Base-by-base conservation (phyloP, 805 yeast genomes). In the Kodamaea leandrae region DNA sequence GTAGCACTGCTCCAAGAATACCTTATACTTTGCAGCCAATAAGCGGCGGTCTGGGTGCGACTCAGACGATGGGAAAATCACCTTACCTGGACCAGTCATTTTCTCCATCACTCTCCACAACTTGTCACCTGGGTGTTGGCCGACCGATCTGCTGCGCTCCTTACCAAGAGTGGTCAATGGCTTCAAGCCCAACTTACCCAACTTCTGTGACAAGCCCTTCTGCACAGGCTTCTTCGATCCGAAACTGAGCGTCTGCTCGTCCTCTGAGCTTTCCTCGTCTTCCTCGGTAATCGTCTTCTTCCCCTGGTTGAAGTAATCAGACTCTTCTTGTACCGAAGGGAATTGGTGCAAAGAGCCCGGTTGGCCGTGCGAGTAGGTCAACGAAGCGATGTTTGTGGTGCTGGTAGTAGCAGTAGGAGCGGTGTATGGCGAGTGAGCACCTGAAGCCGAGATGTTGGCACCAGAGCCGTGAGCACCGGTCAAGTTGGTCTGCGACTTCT, bases 41-140 rank as follows among this genome's bases (percentile, higher is more conserved):
- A 93, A 71, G 51, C 72, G 69, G 53, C 88, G 73, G 61, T 87
- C 95, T 0, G 86, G 79, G 44, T 77, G 76, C 32, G 64, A 63
- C 13, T 57, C 64, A 3, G 76, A 61, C 17, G 78, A 64, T 3
- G 99, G 98, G 48, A 69, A 63, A 28, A 93, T 84, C 9, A 82
- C 88, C 50, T 74, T 74, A 33, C 96, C 98, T 16, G 83, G 78
- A 6, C 95, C 91, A 1, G 96, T 83, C 70, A 90, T 74, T 46
- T 75, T 74, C 50, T 77, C 76, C 99, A 93, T 93, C 27, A 84
- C 80, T 26, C 80, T 77, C 98, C 98, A 91, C 44, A 93, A 69
- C 41, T 72, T 74, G 48, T 80, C 82, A 24, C 86, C 86, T 3
- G 77, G 63, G 29, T 58, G 54, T 20, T 12, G 20, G 3, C 20